These are phyloP conservation scores for Echria macrotheca DNA, from an alignment of 495 filamentous ascomycete species.

Conservation along the genomic window DNA sequence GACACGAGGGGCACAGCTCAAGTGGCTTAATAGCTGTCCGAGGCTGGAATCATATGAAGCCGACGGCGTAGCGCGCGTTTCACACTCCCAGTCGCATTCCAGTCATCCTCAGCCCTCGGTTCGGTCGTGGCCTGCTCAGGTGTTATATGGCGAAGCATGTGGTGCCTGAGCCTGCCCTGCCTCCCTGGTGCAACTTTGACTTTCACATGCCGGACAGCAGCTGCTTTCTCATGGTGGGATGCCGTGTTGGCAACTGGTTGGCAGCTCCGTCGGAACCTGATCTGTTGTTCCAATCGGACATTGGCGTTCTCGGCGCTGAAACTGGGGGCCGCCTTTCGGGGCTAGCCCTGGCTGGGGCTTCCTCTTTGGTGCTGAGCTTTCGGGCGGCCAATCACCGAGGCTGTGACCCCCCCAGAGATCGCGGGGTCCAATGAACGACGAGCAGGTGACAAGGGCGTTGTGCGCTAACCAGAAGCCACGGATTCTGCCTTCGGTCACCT, in stretches of 20 bases:
- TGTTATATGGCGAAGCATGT: slow-evolving; percentile 6
- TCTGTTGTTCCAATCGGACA: slow-evolving; percentile 7
- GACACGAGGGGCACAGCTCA: not conserved
- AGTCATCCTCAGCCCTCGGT: not conserved
- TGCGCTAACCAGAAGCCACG: not conserved
- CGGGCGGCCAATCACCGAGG: slow-evolving; percentile 4
- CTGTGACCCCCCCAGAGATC: not conserved
- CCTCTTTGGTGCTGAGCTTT: not conserved
- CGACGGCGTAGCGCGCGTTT: slow-evolving; percentile 3
- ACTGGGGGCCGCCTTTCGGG: not conserved
- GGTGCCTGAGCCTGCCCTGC: slow-evolving; percentile 1
- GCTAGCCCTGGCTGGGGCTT: not conserved
- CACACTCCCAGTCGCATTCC: not conserved
- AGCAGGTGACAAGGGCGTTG: not conserved
- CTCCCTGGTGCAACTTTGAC: not conserved
- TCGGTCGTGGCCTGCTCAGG: slow-evolving; percentile 2
- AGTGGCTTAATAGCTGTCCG: not conserved
- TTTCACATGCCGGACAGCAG: slow-evolving; percentile 5
- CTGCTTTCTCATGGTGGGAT: not conserved
- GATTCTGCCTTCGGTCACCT: not conserved
- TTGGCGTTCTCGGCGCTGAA: not conserved
- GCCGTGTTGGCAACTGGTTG: slow-evolving; percentile 2
- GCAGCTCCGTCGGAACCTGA: slow-evolving; percentile 1
- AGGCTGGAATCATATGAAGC: slow-evolving; percentile 5
- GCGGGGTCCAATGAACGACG: slow-evolving; percentile 1